Percentiles rank a stretch among this genome's conserved stretches.
phyloP scores from a whole-genome alignment of 192 early-diverging fungal genomes.

The Obelidium mucronatum region DNA sequence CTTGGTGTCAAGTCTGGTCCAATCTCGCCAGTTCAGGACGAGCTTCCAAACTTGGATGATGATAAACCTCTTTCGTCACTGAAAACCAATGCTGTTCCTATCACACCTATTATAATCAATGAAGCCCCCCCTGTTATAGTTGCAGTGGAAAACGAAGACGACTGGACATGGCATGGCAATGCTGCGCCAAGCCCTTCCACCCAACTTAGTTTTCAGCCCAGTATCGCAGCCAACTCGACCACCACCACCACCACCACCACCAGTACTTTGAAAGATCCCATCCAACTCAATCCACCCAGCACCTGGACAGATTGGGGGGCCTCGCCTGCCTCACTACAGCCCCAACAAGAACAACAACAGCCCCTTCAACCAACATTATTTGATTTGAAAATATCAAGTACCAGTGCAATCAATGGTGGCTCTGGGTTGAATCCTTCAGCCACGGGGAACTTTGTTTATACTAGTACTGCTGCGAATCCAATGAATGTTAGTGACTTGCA shows the following conservation, averaged over 20 bases:
- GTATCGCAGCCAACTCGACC: too few relatives aligned
- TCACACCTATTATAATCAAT: neutral
- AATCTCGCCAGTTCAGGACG: neutral
- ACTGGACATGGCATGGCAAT: slow-evolving; percentile 16
- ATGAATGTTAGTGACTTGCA: neutral
- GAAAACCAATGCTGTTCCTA: neutral
- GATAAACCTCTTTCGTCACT: neutral
- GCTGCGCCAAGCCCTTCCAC: too few relatives aligned
- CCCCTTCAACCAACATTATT: neutral
- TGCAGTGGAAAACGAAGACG: neutral
- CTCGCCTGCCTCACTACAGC: too few relatives aligned
- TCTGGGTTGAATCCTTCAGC: neutral
- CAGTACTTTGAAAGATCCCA: too few relatives aligned
- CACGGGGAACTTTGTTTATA: neutral
- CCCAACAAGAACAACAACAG: neutral
- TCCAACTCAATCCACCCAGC: too few relatives aligned
- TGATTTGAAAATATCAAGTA: neutral
- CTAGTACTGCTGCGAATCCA: neutral
- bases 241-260: too few relatives aligned
- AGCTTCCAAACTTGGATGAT: neutral
- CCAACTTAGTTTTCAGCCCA: too few relatives aligned
- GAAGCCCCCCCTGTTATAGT: neutral
- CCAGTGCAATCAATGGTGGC: neutral
- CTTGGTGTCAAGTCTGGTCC: neutral
- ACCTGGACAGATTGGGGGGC: too few relatives aligned